Conservation (phyloP, 2,329 filamentous ascomycete genomes). For the Byssochlamys sp. region DNA sequence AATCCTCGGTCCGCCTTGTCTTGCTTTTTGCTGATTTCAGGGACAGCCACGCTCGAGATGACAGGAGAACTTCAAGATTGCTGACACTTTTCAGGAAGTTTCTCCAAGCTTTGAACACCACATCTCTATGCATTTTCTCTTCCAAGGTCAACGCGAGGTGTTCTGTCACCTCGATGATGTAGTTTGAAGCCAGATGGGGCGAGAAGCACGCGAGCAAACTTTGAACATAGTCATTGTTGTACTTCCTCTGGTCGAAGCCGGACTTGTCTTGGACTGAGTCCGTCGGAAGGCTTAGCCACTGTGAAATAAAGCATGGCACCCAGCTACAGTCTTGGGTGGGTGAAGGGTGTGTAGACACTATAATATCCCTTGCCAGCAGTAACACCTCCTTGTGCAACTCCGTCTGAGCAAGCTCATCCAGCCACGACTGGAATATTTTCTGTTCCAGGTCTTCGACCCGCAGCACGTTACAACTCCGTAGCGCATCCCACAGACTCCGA, state of each 20-base stretch:
- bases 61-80: slow-evolving; percentile 13
- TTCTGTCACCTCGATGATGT: slow-evolving; percentile 26
- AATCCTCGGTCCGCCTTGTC: not conserved
- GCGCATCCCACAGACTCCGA: slow-evolving; percentile 27
- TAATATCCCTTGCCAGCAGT: slow-evolving; percentile 20
- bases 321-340: slow-evolving; percentile 9
- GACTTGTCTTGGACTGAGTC: slow-evolving; percentile 2
- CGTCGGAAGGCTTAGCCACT: slow-evolving; percentile 13
- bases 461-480: slow-evolving; percentile 27
- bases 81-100: slow-evolving; percentile 15
- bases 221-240: slow-evolving; percentile 8
- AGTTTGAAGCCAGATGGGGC: slow-evolving; percentile 15
- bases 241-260: slow-evolving; percentile 1
- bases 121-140: slow-evolving; percentile 8
- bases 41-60: slow-evolving; percentile 18
- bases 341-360: slow-evolving; percentile 17
- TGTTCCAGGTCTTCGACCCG: slow-evolving; percentile 22
- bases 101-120: slow-evolving; percentile 23
- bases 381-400: slow-evolving; percentile 8
- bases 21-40: slow-evolving; percentile 2
- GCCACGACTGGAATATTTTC: slow-evolving; percentile 22
- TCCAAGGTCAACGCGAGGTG: slow-evolving; percentile 14
- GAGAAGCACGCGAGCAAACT: slow-evolving; percentile 15
- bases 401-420: slow-evolving; percentile 17
- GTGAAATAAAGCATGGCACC: slow-evolving; percentile 18